A percentile compares a stretch with the other conserved stretches of the same genome.
phyloP scores from a whole-genome alignment of 176 grass and related monocot genomes.

The Secale cereale region DNA sequence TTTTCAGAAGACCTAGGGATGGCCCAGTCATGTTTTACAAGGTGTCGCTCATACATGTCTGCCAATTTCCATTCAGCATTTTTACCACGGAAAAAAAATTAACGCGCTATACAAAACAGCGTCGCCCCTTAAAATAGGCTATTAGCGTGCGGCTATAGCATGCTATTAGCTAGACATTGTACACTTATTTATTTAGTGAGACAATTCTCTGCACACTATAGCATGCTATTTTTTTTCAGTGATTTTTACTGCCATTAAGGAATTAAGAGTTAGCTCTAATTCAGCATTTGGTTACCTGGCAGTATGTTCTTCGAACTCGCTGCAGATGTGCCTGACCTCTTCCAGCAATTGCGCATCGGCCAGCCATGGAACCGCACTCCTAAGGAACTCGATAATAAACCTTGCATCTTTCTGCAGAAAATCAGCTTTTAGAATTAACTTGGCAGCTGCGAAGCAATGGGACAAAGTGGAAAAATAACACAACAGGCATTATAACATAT shows the following conservation, averaged over 20 bases:
- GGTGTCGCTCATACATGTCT: neutral
- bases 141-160: no score
- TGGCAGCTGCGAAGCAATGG: neutral
- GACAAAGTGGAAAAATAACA: neutral
- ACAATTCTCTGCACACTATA: no score
- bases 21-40: neutral
- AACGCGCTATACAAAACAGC: no score
- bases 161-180: no score
- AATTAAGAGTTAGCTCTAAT: neutral
- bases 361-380: constrained; percentile 4
- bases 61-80: neutral
- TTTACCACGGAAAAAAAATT: no score
- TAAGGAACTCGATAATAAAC: constrained; percentile 18
- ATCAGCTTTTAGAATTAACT: neutral
- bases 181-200: no score
- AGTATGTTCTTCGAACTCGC: constrained; percentile 18
- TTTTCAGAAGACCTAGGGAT: neutral
- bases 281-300: constrained; percentile 26
- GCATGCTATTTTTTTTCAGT: no score
- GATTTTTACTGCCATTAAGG: neutral
- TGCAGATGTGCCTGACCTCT: constrained; percentile 17
- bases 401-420: constrained; percentile 31
- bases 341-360: constrained; percentile 13
- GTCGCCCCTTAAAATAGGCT: no score
- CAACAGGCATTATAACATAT: neutral